Base-by-base conservation (phyloP, 208 protist species). In the Acanthamoeba triangularis region DNA sequence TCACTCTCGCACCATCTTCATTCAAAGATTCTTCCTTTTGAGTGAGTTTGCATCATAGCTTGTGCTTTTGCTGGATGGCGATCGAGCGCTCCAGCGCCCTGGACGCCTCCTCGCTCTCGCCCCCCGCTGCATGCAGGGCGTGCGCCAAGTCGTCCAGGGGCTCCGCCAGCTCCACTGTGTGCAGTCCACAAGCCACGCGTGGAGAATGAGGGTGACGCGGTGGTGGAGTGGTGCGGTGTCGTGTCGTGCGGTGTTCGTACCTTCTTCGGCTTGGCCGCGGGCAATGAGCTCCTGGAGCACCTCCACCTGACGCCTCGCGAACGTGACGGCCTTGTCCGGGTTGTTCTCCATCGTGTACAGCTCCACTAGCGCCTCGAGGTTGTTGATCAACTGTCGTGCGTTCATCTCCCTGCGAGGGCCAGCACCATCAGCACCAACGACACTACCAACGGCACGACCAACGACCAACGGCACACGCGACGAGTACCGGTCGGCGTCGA, bases 121-220 rank as follows among this genome's bases (percentile, higher is more conserved):
- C 35, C 35, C 18, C 35, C 54, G 41, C 14, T 3, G 14, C 37
- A 41, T 90, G 80, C 80, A 90, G 80, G 54, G 80, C 80, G 47
- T 90, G 80, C 28, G 80, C 80, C 25, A 65, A 28, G 80, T 90
- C 54, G 25, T 90, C 80, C n/a, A 90, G 80, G 20, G 25, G 47
- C 80, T 90, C 80, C 7, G 35, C 54, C 49, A 90, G 47, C 80
- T 90, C 80, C 37, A 4, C 78, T 87, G 37, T 25, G 16, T 37
- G 5, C 2, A 72, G 23, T n/a, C 30, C n/a, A 72, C n/a, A n/a
- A 72, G 65, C 23, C 10, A 37, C 10, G 18, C 49, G 6, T 8
- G 49, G 14, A 54, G 49, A 54, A 18, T 8, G 20, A 72, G 10
- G 1, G 28, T 67, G 61, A 5, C 4, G 28, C 61, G 61, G 1